Base-by-base conservation (phyloP, 2,329 filamentous ascomycete genomes). In the Diaporthe sp. region DNA sequence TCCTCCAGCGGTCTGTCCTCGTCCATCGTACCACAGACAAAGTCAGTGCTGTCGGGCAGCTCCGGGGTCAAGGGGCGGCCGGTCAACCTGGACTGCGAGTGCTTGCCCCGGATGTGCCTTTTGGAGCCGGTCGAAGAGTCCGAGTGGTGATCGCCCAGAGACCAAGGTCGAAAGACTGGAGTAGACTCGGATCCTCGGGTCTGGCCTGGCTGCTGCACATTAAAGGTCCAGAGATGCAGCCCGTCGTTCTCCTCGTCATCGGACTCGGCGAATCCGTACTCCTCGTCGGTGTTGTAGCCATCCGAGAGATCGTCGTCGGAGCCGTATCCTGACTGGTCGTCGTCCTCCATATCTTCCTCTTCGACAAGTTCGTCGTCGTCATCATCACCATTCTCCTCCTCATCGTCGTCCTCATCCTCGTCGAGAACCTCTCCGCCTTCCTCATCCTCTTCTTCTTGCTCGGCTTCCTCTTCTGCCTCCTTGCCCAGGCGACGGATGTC, bases 1-100 rank as follows among this genome's bases (percentile, higher is more conserved):
- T 96, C 95, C 82, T 99, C 97, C n/a, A 98, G 85, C 3, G 95
- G 95, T 58, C 95, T 92, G 80, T 99, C 97, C 83, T 99, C 97
- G 78, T 99, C 97, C 27, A 99, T 88, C 1, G 97, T 99, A 74
- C 97, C 97, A 80, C 97, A 98, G n/a, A 99, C 97, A 78, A 99
- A 99, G 82, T 99, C 97, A 19, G 97, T 98, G 83, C 96, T 98
- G 82, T 99, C 97, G 1, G 97, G 97, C 15, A 99, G 88, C 81
- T 98, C 95, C 2, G 94, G 94, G 1, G 93, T 94, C 32, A 89
- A 88, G 51, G 91, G 89, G 30, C 92, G 92, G 78, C 92, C 91
- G 76, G 88, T 86, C 19, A 77, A 55, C n/a, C 76, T 59, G 82
- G 81, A 75, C 78, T 81, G 70, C 22, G 73, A 69, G 30, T 70